Conservation (phyloP, 495 filamentous ascomycete genomes). For the Delitschia confertaspora region DNA sequence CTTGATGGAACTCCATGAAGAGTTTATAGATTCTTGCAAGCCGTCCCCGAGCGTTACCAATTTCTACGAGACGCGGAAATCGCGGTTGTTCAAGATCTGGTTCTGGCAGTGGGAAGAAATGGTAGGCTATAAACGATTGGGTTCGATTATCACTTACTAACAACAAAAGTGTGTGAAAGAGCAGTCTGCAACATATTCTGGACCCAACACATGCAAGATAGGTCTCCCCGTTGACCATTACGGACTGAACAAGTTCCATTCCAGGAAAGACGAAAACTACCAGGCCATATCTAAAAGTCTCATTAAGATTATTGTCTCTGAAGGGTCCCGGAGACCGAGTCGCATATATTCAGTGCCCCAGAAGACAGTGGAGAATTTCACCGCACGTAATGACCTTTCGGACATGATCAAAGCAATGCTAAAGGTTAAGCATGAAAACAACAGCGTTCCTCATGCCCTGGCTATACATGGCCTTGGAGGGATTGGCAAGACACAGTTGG, state of each 20-base stretch:
- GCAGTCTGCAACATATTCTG: conserved; percentile 14
- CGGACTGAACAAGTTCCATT: conserved; percentile 25
- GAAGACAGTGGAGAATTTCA: neutral
- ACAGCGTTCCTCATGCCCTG: neutral
- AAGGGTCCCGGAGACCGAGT: neutral
- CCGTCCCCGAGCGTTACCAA: neutral
- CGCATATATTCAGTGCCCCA: conserved; percentile 1
- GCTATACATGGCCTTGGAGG: conserved; percentile 1
- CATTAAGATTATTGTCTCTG: conserved; percentile 1
- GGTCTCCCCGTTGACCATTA: conserved; percentile 26
- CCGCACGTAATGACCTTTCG: neutral
- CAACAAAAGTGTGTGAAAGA: conserved; percentile 3
- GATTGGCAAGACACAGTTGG: conserved; percentile 18
- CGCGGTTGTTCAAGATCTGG: conserved; percentile 2
- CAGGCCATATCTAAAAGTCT: conserved; percentile 19
- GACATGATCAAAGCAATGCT: neutral
- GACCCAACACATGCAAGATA: conserved; percentile 22
- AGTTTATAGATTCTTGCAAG: conserved; percentile 2
- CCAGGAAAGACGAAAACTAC: conserved; percentile 17
- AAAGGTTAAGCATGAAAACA: neutral
- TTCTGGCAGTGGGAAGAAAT: conserved; percentile 7
- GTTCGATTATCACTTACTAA: neutral
- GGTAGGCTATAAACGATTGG: too few species aligned
- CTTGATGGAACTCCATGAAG: conserved; percentile 19
- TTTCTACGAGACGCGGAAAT: conserved; percentile 7